Evolutionary conservation across 768 basidiomycete species (phyloP), one percentile per base, ranked within the genome.

Genomic region (Mycena kentingensis): DNA sequence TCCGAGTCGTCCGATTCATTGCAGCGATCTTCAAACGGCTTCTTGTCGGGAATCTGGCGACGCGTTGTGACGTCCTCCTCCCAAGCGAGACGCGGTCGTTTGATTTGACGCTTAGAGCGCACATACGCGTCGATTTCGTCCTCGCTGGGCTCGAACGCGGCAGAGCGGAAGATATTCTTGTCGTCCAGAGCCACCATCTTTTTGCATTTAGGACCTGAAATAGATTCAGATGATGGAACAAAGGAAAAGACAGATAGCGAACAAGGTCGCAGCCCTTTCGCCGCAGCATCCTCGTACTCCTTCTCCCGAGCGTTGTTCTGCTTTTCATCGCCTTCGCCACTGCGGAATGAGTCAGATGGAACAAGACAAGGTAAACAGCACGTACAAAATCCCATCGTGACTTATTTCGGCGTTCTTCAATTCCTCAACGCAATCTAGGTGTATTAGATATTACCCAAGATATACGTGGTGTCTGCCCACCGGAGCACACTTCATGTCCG

Each of bases 81-180:
- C 45, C 54, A 45, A 39, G 34, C 46, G 46, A 43, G 55, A 38
- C 44, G 58, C 57, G 48, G 52, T 42, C 43, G 63, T 57, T 64
- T 70, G 21, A 46, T 55, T 26, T 64, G 65, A 43, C 70, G 70
- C 55, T 64, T 72, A 7, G 65, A 63, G n/a, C 71, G 72, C 15
- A 68, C 66, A 18, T 77, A 71, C 4, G 70, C 62, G 13, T 65
- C 65, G 8, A 88, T 60, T 49, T 88, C 85, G 31, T 83, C 78
- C 3, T 77, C 76, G 0, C 80, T 74, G 0, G 90, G 87, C 60
- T 87, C 81, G 61, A 93, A 93, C 0, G 88, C 87, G 2, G 69
- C 65, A 1, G 83, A 75, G 38, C 74, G 75, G 77, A 87, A 93
- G 25, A 85, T 69, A 47, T 76, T 77, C 24, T 68, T 67, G 8